phyloP scores from a whole-genome alignment of 2,329 filamentous ascomycete genomes.

The Cercospora brassicicola region DNA sequence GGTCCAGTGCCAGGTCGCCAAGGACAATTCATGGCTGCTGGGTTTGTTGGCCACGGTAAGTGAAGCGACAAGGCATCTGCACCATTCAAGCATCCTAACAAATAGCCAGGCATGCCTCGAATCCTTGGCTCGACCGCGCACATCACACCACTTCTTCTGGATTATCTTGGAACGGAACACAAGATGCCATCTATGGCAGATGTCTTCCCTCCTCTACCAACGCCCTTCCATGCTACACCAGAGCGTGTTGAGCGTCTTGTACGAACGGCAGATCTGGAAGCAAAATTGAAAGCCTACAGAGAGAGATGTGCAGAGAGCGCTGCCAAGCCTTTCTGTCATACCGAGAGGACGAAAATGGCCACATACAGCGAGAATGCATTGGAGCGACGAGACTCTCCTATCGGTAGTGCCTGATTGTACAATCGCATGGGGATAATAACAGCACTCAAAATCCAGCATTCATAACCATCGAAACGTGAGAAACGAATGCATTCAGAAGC shows the following conservation, averaged over 20 bases:
- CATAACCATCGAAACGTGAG: not conserved
- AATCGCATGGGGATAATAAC: not conserved
- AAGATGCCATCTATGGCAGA: constrained; percentile 26
- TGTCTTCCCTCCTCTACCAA: constrained; percentile 32
- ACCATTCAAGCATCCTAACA: not conserved
- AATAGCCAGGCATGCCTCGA: constrained; percentile 35
- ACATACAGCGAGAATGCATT: not conserved
- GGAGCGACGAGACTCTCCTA: not conserved
- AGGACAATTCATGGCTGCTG: constrained; percentile 34
- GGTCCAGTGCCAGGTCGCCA: constrained; percentile 30
- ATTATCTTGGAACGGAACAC: constrained; percentile 27
- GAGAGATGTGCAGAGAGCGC: constrained; percentile 20
- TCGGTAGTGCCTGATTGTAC: not conserved
- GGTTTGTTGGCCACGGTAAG: constrained; percentile 33
- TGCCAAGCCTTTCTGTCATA: constrained; percentile 22
- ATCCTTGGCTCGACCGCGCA: constrained; percentile 37
- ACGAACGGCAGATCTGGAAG: constrained; percentile 19
- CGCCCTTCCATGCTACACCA: constrained; percentile 34
- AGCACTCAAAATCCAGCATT: not conserved
- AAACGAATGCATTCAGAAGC: not conserved
- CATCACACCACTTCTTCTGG: constrained; percentile 32
- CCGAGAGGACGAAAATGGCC: not conserved
- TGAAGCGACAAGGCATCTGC: not conserved
- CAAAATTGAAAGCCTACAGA: constrained; percentile 21
- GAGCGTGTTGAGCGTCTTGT: constrained; percentile 32